These are phyloP conservation scores for Globisporangium acanthophoron DNA, from an alignment of 352 stramenopile genomes.

Conservation along the genomic window DNA sequence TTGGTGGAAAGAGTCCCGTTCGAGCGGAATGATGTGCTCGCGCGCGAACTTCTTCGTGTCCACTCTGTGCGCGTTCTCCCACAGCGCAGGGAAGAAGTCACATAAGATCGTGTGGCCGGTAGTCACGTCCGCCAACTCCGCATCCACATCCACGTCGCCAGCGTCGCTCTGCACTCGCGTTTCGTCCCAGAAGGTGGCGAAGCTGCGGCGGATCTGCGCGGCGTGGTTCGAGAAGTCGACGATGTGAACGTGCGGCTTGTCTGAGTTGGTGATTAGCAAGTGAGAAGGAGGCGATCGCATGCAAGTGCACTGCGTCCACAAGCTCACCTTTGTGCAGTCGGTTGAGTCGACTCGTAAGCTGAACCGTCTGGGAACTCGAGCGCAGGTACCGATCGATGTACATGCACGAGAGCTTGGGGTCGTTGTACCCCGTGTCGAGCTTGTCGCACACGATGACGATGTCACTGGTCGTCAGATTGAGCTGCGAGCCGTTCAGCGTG, in stretches of 20 bases:
- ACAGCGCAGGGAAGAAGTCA: conserved; percentile 34
- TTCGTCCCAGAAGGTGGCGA: conserved; percentile 46
- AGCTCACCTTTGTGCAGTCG: conserved; percentile 36
- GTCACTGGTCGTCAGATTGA: conserved; percentile 51
- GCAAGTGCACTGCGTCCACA: background rate
- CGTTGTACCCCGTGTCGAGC: conserved; percentile 82
- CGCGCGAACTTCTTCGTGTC: conserved; percentile 18
- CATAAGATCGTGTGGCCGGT: conserved; percentile 38
- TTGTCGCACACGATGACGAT: conserved; percentile 85
- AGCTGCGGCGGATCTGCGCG: conserved; percentile 53
- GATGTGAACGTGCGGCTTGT: conserved; percentile 43
- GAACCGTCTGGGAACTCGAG: conserved; percentile 60
- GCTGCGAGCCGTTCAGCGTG: conserved; percentile 49
- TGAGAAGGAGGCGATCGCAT: background rate
- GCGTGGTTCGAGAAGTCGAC: conserved; percentile 75
- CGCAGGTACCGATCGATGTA: conserved; percentile 80
- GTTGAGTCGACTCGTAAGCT: conserved; percentile 80
- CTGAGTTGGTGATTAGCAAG: conserved; percentile 1
- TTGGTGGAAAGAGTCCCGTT: conserved; percentile 57
- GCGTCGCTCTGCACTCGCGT: conserved; percentile 17
- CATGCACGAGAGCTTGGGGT: conserved; percentile 66
- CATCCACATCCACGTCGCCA: conserved; percentile 20
- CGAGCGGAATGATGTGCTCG: conserved; percentile 26
- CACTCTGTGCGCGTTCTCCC: background rate
- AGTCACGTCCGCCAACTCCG: conserved; percentile 24